Evolutionary conservation across 2,329 filamentous ascomycete genomes (phyloP).

Genomic region (Metarhizium guizhouense): DNA sequence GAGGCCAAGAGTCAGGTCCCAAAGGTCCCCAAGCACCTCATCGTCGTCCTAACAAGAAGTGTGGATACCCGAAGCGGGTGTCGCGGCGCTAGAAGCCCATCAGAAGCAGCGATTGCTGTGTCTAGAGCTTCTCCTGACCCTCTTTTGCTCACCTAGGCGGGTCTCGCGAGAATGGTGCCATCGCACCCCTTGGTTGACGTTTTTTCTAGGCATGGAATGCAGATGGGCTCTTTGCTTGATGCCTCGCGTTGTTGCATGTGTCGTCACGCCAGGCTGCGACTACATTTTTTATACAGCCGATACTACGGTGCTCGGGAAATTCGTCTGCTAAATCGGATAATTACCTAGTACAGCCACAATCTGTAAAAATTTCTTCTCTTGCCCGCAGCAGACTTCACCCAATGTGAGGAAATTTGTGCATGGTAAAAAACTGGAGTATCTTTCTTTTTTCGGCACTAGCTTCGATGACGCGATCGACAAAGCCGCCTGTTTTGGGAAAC

Average conservation of each 20-base stretch:
- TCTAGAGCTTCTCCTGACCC: not conserved
- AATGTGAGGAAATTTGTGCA: too few relatives aligned
- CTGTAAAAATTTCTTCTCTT: too few relatives aligned
- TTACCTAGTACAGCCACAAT: too few relatives aligned
- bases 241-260: too few relatives aligned
- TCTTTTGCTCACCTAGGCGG: conserved; percentile 2
- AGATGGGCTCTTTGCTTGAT: not conserved
- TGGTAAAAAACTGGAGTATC: not conserved
- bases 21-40: conserved; percentile 1
- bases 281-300: too few relatives aligned
- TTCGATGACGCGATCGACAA: conserved; percentile 18
- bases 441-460: not conserved
- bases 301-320: too few relatives aligned
- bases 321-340: too few relatives aligned
- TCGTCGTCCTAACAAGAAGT: not conserved
- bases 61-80: not conserved
- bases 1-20: not conserved
- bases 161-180: conserved; percentile 12
- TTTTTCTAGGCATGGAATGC: not conserved
- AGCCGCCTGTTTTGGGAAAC: not conserved
- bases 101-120: not conserved
- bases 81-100: conserved; percentile 2
- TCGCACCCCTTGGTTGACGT: conserved; percentile 11
- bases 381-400: too few relatives aligned
- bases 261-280: too few relatives aligned